A percentile compares a stretch with the other conserved stretches of the same genome.
These are phyloP conservation scores for Pichia sp. DNA, from an alignment of 1,139 yeast species.

Conservation along the genomic window DNA sequence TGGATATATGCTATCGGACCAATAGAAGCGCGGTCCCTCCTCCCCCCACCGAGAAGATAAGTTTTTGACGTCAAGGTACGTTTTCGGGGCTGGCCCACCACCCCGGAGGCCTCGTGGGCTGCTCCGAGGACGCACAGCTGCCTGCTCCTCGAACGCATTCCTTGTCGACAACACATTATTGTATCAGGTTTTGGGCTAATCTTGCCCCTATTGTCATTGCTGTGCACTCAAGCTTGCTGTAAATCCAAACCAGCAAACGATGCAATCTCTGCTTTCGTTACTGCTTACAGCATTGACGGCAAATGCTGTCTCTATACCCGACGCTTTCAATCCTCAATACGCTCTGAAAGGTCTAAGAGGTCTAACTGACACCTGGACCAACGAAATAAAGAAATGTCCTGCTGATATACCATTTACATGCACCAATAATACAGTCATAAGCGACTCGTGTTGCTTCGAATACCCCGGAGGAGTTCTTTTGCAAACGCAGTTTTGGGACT, in stretches of 20 bases:
- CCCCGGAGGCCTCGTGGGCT: background rate
- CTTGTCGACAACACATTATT: background rate
- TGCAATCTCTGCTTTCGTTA: background rate
- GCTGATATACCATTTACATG: conserved; percentile 66
- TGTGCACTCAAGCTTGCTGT: too few relatives aligned
- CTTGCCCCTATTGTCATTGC: too few relatives aligned
- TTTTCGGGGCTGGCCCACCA: background rate
- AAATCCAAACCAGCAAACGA: too few relatives aligned
- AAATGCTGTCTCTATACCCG: conserved; percentile 1
- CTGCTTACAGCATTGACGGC: background rate
- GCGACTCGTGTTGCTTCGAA: conserved; percentile 78
- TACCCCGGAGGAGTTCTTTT: conserved; percentile 81
- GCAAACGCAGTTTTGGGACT: conserved; percentile 95
- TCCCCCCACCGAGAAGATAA: conserved; percentile 4
- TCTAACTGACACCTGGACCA: background rate
- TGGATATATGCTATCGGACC: background rate
- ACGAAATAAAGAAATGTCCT: conserved; percentile 46
- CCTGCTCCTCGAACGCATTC: background rate
- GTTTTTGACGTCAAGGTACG: background rate
- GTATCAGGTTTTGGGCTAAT: too few relatives aligned
- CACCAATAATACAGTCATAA: conserved; percentile 39
- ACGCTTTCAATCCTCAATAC: background rate
- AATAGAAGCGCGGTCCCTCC: background rate
- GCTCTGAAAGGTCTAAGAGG: background rate
- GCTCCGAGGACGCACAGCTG: background rate